These are phyloP conservation scores for Blepharisma japonicum DNA, from an alignment of 73 alveolate genomes.

Conservation along the genomic window DNA sequence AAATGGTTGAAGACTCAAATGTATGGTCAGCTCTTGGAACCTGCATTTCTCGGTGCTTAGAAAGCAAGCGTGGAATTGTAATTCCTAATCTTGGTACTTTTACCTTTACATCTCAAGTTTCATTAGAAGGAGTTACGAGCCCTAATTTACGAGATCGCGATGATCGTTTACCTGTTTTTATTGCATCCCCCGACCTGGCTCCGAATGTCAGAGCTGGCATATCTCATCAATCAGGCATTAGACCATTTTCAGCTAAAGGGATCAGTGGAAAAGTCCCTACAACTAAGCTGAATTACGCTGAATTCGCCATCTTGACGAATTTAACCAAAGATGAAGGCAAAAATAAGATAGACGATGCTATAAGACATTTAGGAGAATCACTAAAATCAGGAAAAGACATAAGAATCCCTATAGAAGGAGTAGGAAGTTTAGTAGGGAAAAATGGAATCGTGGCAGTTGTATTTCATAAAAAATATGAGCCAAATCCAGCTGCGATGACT, in stretches of 20 bases:
- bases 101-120: neutral
- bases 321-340: neutral
- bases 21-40: conserved; percentile 19
- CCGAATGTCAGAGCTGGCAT: neutral
- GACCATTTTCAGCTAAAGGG: neutral
- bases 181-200: neutral
- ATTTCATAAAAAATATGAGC: conserved; percentile 13
- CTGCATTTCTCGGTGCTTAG: neutral
- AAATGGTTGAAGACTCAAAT: conserved; percentile 5
- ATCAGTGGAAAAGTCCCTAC: neutral
- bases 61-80: conserved; percentile 2
- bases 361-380: neutral
- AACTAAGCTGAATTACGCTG: neutral
- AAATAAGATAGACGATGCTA: neutral
- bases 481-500: neutral
- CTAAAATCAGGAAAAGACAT: neutral
- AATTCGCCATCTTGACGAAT: neutral
- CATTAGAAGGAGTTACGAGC: neutral
- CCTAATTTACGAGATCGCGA: neutral
- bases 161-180: neutral
- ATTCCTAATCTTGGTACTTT: conserved; percentile 18
- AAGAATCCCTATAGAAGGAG: conserved; percentile 33
- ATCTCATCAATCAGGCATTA: neutral
- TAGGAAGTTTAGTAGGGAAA: conserved; percentile 50
- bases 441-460: conserved; percentile 41